Percentiles rank a stretch among this genome's conserved stretches.
phyloP scores from a whole-genome alignment of 2,329 filamentous ascomycete species.

The Claviceps cyperi region DNA sequence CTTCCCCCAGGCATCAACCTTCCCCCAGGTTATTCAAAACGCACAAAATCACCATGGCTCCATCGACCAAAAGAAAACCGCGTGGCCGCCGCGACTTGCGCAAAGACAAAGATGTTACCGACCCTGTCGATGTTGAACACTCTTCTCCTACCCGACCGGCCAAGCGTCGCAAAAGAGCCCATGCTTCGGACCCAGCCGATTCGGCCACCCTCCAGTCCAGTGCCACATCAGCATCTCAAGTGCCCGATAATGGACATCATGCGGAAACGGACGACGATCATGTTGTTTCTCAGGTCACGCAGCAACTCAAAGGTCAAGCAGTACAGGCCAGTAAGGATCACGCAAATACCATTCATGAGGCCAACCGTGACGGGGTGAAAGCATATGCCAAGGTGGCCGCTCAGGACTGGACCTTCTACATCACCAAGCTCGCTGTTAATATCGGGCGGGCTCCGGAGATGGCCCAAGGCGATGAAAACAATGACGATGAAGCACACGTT shows the following conservation, averaged over 20 bases:
- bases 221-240: conserved; percentile 14
- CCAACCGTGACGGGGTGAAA: conserved; percentile 46
- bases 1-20: background rate
- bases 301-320: conserved; percentile 32
- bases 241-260: conserved; percentile 22
- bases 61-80: conserved; percentile 23
- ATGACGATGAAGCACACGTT: conserved; percentile 38
- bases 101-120: conserved; percentile 20
- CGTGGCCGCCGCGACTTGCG: conserved; percentile 25
- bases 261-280: conserved; percentile 38
- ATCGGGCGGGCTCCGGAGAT: conserved; percentile 57
- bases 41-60: conserved; percentile 16
- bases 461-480: conserved; percentile 21
- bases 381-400: conserved; percentile 75
- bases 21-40: background rate
- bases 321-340: conserved; percentile 49
- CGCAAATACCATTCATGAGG: conserved; percentile 48
- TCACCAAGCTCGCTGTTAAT: conserved; percentile 58
- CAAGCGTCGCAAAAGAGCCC: conserved; percentile 48
- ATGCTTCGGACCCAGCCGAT: conserved; percentile 7
- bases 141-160: conserved; percentile 47
- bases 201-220: conserved; percentile 7
- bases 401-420: conserved; percentile 72
- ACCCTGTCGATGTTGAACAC: conserved; percentile 27
- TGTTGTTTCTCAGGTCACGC: conserved; percentile 40